Base-by-base conservation (phyloP, 495 filamentous ascomycete genomes). In the Staphylotrichum tortipilum region DNA sequence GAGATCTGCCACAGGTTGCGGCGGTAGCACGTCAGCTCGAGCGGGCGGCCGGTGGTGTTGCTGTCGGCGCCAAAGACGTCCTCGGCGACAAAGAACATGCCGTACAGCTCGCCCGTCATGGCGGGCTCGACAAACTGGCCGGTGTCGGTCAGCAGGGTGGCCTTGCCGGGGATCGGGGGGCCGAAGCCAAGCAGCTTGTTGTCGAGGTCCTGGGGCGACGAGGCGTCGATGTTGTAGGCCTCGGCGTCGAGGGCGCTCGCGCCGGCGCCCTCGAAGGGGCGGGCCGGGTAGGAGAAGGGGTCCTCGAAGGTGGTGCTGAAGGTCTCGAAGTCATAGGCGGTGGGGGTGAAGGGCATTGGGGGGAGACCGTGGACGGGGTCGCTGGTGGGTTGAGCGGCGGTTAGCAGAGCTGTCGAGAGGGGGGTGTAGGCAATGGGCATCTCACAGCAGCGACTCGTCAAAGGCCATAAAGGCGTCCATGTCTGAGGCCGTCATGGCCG, bases 41-140 rank as follows among this genome's bases (percentile, higher is more conserved):
- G 79, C 1, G 88, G 85, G 72, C 70, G 69, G 66, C 22, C 47
- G 12, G 53, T 65, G 41, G 66, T 61, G 47, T 71, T 69, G 21
- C 61, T 63, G 43, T 72, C 70, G 14, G 64, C 68, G 30, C 69
- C 70, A 58, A 76, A 79, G 7, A 79, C 77, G 46, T 77, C 75
- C 57, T 95, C 89, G 42, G 89, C 89, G 6, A 95, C 78, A 59
- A 92, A 94, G 70, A 95, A 95, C 88, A 94, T 94, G 70, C 89
- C 89, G 61, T 92, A 87, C 26, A 95, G 69, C 65, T 94, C 89
- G 36, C 88, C 88, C 8, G 83, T 79, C 62, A 94, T 80, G 28
- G 77, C 76, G 19, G 88, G 75, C 69, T 59, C 78, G 65, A 73
- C 56, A 19, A 61, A 50, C 34, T 61, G 55, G 17, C 50, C 61